These are phyloP conservation scores for Metschnikowia matae DNA, from an alignment of 805 yeast genomes.

Conservation along the genomic window DNA sequence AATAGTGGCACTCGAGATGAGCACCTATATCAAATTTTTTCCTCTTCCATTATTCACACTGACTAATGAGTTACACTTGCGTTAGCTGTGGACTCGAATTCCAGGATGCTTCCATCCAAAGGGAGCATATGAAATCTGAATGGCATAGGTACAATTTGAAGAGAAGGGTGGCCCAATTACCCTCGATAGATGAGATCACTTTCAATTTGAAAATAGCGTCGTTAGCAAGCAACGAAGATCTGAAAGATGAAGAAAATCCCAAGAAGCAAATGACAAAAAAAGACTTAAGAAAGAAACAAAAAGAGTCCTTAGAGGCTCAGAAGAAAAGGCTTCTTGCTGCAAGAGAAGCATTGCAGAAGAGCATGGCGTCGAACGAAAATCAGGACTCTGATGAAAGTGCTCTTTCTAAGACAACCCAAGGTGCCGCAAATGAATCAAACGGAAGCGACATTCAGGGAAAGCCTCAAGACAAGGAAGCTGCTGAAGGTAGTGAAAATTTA, in stretches of 20 bases:
- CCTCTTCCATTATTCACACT: neutral
- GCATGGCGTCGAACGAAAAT: constrained; percentile 2
- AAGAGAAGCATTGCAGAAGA: constrained; percentile 17
- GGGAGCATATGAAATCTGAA: constrained; percentile 42
- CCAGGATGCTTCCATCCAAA: constrained; percentile 35
- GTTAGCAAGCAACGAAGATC: constrained; percentile 14
- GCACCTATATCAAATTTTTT: neutral
- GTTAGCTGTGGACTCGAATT: constrained; percentile 40
- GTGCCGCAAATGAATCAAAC: neutral
- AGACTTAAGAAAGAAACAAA: constrained; percentile 47
- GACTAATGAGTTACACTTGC: constrained; percentile 22
- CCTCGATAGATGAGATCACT: constrained; percentile 22
- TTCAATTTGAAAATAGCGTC: constrained; percentile 23
- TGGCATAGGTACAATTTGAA: constrained; percentile 46
- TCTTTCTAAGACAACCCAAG: neutral
- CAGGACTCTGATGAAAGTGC: neutral
- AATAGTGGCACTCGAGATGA: constrained; percentile 5
- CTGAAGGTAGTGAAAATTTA: constrained; percentile 18
- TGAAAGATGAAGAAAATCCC: constrained; percentile 17
- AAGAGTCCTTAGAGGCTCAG: constrained; percentile 47
- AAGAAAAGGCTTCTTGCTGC: constrained; percentile 40
- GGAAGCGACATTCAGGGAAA: neutral
- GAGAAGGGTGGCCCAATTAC: constrained; percentile 38
- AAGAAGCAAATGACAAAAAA: constrained; percentile 40
- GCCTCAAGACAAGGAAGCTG: neutral